Percentiles rank a stretch among this genome's conserved stretches.
phyloP scores from a whole-genome alignment of 306 rosid genomes.

The Hippophae tibetana region DNA sequence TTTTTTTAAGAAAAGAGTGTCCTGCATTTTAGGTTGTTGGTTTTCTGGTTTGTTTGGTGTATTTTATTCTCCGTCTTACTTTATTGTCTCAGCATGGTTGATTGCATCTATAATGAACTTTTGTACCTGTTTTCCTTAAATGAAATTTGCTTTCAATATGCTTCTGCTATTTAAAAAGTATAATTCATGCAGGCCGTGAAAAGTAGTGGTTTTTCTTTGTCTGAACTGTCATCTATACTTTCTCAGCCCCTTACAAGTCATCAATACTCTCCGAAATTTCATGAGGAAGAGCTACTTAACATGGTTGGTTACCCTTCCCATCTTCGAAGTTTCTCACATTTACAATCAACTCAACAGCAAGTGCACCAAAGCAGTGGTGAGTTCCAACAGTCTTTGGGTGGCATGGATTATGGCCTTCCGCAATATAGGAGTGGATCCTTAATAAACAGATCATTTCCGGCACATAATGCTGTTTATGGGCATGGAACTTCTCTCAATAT shows the following conservation, averaged over 20 bases:
- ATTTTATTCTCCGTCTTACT: too few species aligned
- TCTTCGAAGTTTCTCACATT: constrained; percentile 25
- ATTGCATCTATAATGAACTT: too few species aligned
- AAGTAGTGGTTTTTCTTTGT: constrained; percentile 25
- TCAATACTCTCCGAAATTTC: constrained; percentile 21
- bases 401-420: constrained; percentile 28
- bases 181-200: constrained; percentile 34
- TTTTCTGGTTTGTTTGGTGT: too few species aligned
- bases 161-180: constrained; percentile 1
- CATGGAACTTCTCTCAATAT: constrained; percentile 26
- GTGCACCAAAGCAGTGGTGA: constrained; percentile 27
- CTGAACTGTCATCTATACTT: constrained; percentile 21
- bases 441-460: constrained; percentile 23
- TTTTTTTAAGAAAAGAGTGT: too few species aligned
- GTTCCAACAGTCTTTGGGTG: constrained; percentile 24
- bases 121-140: too few species aligned
- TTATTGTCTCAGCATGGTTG: too few species aligned
- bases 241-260: constrained; percentile 15
- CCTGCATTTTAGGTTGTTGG: too few species aligned
- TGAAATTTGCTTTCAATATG: too few species aligned
- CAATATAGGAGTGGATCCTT: constrained; percentile 19
- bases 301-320: constrained; percentile 16
- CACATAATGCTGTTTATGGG: constrained; percentile 33
- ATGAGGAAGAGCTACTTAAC: constrained; percentile 21
- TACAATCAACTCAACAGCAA: constrained; percentile 25